Evolutionary conservation across 2,329 filamentous ascomycete genomes (phyloP).

Genomic region (Orbilia blumenaviensis): DNA sequence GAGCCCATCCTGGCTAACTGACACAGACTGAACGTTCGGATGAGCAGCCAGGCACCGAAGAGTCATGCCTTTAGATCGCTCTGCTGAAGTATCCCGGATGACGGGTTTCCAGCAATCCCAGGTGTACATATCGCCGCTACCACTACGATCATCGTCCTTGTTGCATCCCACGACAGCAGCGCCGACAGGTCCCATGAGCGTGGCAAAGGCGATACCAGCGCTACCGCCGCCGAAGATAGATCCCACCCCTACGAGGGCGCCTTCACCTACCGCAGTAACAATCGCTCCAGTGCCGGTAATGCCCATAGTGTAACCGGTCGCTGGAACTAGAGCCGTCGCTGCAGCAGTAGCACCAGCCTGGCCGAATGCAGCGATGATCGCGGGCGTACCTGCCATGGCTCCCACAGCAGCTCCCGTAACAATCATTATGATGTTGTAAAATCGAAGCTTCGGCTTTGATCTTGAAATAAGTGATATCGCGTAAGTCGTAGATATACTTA

Average conservation of each 20-base stretch:
- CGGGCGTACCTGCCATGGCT: too few species aligned
- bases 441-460: too few species aligned
- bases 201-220: neutral
- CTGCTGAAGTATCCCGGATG: neutral
- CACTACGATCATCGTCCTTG: neutral
- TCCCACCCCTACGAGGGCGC: neutral
- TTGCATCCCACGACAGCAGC: neutral
- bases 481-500: too few species aligned
- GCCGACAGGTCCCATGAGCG: neutral
- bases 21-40: too few species aligned
- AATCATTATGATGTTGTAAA: too few species aligned
- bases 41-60: neutral
- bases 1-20: neutral
- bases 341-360: neutral
- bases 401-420: too few species aligned
- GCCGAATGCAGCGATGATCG: too few species aligned
- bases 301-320: neutral
- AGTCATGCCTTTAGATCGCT: neutral
- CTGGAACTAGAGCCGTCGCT: neutral
- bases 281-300: neutral
- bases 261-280: neutral
- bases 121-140: neutral
- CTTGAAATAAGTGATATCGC: too few species aligned
- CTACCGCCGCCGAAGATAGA: neutral
- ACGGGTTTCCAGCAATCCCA: neutral